These are phyloP conservation scores for Coriolopsis trogii DNA, from an alignment of 1,284 basidiomycete species.

Conservation along the genomic window DNA sequence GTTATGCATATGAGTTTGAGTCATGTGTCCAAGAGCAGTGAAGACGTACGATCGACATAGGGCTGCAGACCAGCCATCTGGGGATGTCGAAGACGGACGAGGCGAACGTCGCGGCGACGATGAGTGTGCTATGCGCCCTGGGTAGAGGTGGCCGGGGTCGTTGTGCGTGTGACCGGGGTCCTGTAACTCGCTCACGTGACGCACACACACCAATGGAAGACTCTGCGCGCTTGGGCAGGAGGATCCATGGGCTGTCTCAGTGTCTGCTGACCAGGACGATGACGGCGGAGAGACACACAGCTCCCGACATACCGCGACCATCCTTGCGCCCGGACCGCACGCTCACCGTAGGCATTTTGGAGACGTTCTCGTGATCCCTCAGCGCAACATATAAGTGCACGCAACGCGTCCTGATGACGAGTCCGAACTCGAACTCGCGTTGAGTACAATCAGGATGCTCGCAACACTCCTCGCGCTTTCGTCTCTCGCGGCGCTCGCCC, in stretches of 20 bases:
- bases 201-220: background rate
- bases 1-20: slow-evolving; percentile 1
- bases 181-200: slow-evolving; percentile 11
- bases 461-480: slow-evolving; percentile 5
- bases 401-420: background rate
- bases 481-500: slow-evolving; percentile 1
- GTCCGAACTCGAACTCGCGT: background rate
- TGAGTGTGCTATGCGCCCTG: background rate
- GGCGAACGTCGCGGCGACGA: background rate
- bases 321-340: background rate
- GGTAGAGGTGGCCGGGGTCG: background rate
- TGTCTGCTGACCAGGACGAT: slow-evolving; percentile 15
- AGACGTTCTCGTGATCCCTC: slow-evolving; percentile 6
- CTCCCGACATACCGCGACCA: slow-evolving; percentile 4
- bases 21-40: background rate
- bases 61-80: slow-evolving; percentile 81
- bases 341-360: background rate
- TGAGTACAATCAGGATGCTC: slow-evolving; percentile 10
- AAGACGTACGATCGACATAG: slow-evolving; percentile 76
- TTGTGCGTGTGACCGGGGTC: background rate
- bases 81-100: slow-evolving; percentile 12
- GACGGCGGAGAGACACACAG: background rate
- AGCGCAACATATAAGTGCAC: background rate
- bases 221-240: slow-evolving; percentile 4
- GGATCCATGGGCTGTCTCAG: slow-evolving; percentile 1